These are phyloP conservation scores for Cicer bijugum DNA, from an alignment of 306 rosid species.

Conservation along the genomic window DNA sequence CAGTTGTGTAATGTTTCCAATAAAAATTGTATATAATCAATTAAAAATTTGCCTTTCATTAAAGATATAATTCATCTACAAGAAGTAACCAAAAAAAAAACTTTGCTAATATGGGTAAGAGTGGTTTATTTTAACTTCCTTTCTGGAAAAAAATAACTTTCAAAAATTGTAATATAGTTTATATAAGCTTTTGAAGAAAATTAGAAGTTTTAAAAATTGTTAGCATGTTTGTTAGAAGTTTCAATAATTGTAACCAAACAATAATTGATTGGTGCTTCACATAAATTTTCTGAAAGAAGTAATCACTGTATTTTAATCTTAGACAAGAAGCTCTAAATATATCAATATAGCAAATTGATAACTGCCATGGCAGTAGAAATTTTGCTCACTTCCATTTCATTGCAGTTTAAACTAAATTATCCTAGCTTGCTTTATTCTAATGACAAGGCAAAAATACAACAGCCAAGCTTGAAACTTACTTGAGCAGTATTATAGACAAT, in stretches of 20 bases:
- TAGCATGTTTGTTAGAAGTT: not conserved
- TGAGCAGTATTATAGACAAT: slow-evolving; percentile 88
- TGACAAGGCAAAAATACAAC: slow-evolving; percentile 13
- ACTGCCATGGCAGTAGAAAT: slow-evolving; percentile 20
- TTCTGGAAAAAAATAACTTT: not conserved
- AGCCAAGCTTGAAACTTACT: slow-evolving; percentile 60
- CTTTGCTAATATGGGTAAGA: not conserved
- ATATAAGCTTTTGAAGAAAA: slow-evolving; percentile 2
- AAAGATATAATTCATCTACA: slow-evolving; percentile 16
- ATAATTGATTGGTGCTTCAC: not conserved
- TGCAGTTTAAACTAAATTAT: slow-evolving; percentile 11
- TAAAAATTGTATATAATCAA: slow-evolving; percentile 26
- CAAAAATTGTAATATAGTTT: not conserved
- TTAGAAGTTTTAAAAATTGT: not conserved
- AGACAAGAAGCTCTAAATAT: slow-evolving; percentile 18
- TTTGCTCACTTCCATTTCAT: slow-evolving; percentile 27
- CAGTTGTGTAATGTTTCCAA: slow-evolving; percentile 3
- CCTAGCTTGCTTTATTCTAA: slow-evolving; percentile 34
- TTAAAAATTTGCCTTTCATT: not conserved
- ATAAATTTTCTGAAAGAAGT: not conserved
- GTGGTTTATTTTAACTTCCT: not conserved
- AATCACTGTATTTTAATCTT: not conserved
- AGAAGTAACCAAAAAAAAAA: not conserved
- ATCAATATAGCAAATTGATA: slow-evolving; percentile 23
- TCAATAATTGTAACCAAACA: slow-evolving; percentile 10